Base-by-base conservation (phyloP, 306 rosid species). In the Cucurbita moschata region DNA sequence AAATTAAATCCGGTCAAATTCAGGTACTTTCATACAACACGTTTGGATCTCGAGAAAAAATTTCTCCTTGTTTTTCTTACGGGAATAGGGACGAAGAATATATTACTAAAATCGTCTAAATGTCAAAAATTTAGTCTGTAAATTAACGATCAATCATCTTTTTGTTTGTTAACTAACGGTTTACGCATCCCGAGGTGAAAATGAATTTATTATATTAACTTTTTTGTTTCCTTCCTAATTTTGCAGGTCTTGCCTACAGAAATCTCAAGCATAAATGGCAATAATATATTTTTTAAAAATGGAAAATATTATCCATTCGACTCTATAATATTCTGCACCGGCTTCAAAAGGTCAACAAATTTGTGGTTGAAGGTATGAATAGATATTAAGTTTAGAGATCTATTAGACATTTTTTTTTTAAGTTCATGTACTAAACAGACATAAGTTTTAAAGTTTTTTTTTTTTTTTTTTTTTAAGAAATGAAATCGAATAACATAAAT, bases 241-340 rank as follows among this genome's bases (percentile, higher is more conserved):
- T 10, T 74, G 50, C 46, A 84, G 91, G 90, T 86, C 7, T 73
- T 89, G 73, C 43, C 82, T 4, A 60, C 76, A 4, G 97, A 81
- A 81, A 86, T 92, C 19, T 83, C 77, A 56, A 63, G 83, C 74
- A 58, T 86, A 1, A 65, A 71, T 65, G 88, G 84, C 5, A 83
- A 80, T 72, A 74, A 82, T 6, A 83, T 92, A 5, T 10, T 55
- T 1, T 81, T 92, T 18, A 83, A 78, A 59, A 81, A 78, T 40
- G 88, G 88, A 3, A 78, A 80, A 76, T 77, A 76, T 15, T 82
- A 82, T 57, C 69, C 82, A 57, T 87, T 87, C 75, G 89, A 92
- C 74, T 61, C 92, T 10, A 87, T 89, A 16, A 54, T 92, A 26
- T 89, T 91, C 55, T 89, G 96, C 79, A 89, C 97, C 0, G 93